Evolutionary conservation across 768 basidiomycete species (phyloP), one percentile per base, ranked within the genome.

Genomic region (Collybiopsis confluens): DNA sequence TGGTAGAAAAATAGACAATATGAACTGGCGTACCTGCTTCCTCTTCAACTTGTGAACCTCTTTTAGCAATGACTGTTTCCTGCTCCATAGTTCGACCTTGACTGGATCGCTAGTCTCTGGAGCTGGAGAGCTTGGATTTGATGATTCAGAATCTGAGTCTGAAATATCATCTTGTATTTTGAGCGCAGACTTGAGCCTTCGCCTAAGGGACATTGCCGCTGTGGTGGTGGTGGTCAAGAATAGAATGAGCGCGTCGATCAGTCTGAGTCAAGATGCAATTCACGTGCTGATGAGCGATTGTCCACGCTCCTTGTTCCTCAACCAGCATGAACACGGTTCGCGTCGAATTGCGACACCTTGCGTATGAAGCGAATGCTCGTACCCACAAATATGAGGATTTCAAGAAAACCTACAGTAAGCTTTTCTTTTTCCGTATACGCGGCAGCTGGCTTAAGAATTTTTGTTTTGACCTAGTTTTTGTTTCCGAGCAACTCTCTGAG

Each of bases 21-120:
- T 28, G 16, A 7, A 40, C 28, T 42, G 20, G 42, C 38, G 18
- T 42, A 30, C 52, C 15, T 45, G 42, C 27, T 53, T 53, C 28
- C 41, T 16, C 42, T 45, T 53, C 52, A 53, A 33, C n/a, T 53
- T 35, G 20, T 53, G 3, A 18, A 53, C 41, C 30, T 53, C 55
- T 36, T 42, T 40, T 24, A 47, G 23, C 36, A 48, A 44, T 16
- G 35, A 37, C 15, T 54, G 37, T 42, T 46, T 54, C 45, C 24
- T 46, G 24, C 41, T 37, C 45, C 36, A 36, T n/a, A 47, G 21
- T 8, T 46, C 54, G 23, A 26, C 26, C 36, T 55, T 47, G n/a
- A 45, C 43, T 28, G 26, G 28, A 15, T 26, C 23, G 16, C 5
- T 36, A 9, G n/a, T 49, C 10, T 47, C 45, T 20, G 54, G 33